Evolutionary conservation across 2,329 filamentous ascomycete species (phyloP), one percentile per base, ranked within the genome.

Genomic region (Fusarium miscanthi): DNA sequence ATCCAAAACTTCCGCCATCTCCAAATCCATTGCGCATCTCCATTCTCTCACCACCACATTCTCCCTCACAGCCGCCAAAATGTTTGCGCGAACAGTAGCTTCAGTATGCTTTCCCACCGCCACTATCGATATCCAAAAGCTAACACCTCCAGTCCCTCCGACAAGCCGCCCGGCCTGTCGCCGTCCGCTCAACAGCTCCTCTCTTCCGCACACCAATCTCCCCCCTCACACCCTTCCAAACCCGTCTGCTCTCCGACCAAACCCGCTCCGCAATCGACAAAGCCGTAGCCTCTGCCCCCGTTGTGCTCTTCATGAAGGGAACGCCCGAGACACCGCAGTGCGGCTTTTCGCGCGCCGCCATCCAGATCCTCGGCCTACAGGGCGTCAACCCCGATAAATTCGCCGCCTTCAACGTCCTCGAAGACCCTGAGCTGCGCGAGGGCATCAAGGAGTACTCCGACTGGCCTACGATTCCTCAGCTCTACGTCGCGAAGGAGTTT

Each of bases 401-500:
- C 81, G 93, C 94, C n/a, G 95, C 96, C 12, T 98, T 97, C 84
- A 98, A 99, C 84, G 96, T 99, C 42, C 84, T 99, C 63, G 96
- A 98, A 84, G 95, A 98, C 81, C 83, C 92, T 8, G 95, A 97
- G 80, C 84, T 99, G 80, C 90, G 96, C 77, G 86, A 91, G 84
- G 95, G 96, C 58, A 97, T 99, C 85, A 99, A 99, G 85, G 95
- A 99, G 84, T 99, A 96, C 87, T 97, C 95, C 4, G 96, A 98
- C 81, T 99, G 96, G 96, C 96, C 96, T 19, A 99, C 96, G 25
- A 98, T 99, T 81, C 96, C 96, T 11, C 96, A 99, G 83, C 88
- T 99, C 23, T 99, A 98, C 83, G 87, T 99, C 57, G 90, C 97
- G 72, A 95, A 95, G 85, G 95, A 99, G 81, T 99, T 99, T 81